Percentiles rank a stretch among this genome's conserved stretches.
Conservation (phyloP, 2,329 filamentous ascomycete genomes). For the Diaporthe eres region DNA sequence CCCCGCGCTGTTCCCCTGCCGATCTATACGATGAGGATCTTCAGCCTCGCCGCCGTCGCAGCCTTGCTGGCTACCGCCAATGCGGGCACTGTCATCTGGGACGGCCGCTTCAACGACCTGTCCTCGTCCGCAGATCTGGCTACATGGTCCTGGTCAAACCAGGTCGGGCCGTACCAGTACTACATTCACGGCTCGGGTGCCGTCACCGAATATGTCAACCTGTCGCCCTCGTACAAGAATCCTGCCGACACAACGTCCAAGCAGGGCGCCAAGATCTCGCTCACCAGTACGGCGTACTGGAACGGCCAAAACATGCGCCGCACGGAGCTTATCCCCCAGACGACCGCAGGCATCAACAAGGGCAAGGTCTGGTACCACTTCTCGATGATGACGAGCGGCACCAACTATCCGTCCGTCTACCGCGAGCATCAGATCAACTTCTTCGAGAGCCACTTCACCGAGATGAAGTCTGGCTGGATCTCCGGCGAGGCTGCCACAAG, state of each 20-base stretch:
- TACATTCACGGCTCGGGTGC: conserved; percentile 77
- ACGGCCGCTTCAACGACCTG: conserved; percentile 76
- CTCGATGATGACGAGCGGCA: conserved; percentile 70
- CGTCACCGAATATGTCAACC: conserved; percentile 72
- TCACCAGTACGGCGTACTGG: conserved; percentile 76
- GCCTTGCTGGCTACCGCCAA: conserved; percentile 50
- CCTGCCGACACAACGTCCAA: conserved; percentile 72
- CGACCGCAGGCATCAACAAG: conserved; percentile 73
- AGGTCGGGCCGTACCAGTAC: conserved; percentile 80
- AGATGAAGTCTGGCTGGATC: conserved; percentile 79
- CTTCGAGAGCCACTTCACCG: conserved; percentile 81
- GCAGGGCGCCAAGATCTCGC: conserved; percentile 78
- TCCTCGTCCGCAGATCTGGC: conserved; percentile 66
- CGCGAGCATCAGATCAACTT: conserved; percentile 77
- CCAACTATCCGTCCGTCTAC: conserved; percentile 71
- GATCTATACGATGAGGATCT: conserved; percentile 19
- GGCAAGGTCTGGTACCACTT: conserved; percentile 82
- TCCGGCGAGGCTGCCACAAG: conserved; percentile 60
- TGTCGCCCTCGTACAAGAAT: conserved; percentile 74
- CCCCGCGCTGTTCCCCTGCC: not conserved
- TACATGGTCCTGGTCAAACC: conserved; percentile 77
- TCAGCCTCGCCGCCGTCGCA: conserved; percentile 28
- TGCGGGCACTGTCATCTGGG: conserved; percentile 70
- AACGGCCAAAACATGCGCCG: conserved; percentile 80
- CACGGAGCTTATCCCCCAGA: conserved; percentile 82